Evolutionary conservation across 805 yeast genomes (phyloP).

Genomic region (Wickerhamomyces tratensis): DNA sequence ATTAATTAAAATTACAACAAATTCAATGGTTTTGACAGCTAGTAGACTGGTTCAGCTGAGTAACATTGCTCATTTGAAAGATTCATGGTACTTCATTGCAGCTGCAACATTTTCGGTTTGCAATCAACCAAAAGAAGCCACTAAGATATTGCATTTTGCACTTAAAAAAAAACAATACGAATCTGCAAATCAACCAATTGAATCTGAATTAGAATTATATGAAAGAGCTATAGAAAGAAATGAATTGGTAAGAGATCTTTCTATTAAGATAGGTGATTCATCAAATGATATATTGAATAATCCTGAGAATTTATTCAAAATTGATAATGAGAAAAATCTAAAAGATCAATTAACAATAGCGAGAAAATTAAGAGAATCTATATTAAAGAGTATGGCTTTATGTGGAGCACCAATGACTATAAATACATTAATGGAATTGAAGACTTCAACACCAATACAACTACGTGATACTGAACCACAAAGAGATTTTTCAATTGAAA

Average conservation of each 20-base stretch:
- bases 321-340: slow-evolving; percentile 1
- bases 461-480: slow-evolving; percentile 24
- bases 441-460: slow-evolving; percentile 50
- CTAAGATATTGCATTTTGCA: slow-evolving; percentile 65
- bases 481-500: slow-evolving; percentile 23
- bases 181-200: slow-evolving; percentile 8
- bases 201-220: slow-evolving; percentile 7
- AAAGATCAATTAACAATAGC: slow-evolving; percentile 26
- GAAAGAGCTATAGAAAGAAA: slow-evolving; percentile 13
- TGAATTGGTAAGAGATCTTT: slow-evolving; percentile 7
- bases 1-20: not conserved
- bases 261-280: slow-evolving; percentile 1
- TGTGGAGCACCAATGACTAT: slow-evolving; percentile 82
- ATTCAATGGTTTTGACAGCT: slow-evolving; percentile 33
- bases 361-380: slow-evolving; percentile 60
- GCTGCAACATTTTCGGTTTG: slow-evolving; percentile 76
- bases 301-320: slow-evolving; percentile 12
- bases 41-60: slow-evolving; percentile 45
- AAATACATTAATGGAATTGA: slow-evolving; percentile 60
- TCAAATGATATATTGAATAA: slow-evolving; percentile 5
- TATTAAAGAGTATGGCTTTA: slow-evolving; percentile 70
- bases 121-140: slow-evolving; percentile 75
- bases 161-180: slow-evolving; percentile 20
- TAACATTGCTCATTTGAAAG: slow-evolving; percentile 41
- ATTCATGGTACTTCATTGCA: slow-evolving; percentile 70